These are phyloP conservation scores for Spathaspora sp. DNA, from an alignment of 1,139 yeast genomes.

Conservation along the genomic window DNA sequence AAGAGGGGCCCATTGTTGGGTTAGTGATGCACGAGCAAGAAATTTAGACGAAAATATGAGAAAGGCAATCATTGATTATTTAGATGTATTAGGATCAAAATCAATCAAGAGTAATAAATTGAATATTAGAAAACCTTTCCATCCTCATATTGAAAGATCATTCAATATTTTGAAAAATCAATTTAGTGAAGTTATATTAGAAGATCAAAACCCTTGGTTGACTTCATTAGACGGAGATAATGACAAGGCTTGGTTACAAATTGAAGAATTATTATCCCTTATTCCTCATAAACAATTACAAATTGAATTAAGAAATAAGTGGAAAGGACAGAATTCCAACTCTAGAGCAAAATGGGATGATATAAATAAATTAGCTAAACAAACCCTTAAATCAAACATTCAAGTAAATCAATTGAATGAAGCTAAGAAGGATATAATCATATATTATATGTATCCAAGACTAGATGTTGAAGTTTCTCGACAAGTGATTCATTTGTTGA, in stretches of 20 bases:
- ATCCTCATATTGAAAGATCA: conserved; percentile 83
- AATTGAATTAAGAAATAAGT: conserved; percentile 48
- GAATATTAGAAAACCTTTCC: conserved; percentile 73
- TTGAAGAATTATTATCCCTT: conserved; percentile 57
- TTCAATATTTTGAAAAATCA: conserved; percentile 62
- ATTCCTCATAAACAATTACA: conserved; percentile 60
- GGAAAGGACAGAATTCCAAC: conserved; percentile 38
- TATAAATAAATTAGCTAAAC: conserved; percentile 58
- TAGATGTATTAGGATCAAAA: conserved; percentile 69
- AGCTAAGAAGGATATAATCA: conserved; percentile 80
- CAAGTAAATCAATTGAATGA: conserved; percentile 53
- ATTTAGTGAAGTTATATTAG: conserved; percentile 65
- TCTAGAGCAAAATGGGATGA: conserved; percentile 76
- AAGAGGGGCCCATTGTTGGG: conserved; percentile 99
- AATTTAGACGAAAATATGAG: conserved; percentile 69
- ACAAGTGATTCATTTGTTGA: conserved; percentile 85
- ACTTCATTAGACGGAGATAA: conserved; percentile 20
- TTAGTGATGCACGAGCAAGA: conserved; percentile 84
- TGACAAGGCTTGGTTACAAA: conserved; percentile 37
- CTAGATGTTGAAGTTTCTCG: conserved; percentile 91
- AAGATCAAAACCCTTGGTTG: conserved; percentile 83
- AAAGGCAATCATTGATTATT: conserved; percentile 76
- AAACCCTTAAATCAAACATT: conserved; percentile 42
- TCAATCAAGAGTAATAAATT: conserved; percentile 39
- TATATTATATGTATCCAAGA: conserved; percentile 84